phyloP scores from a whole-genome alignment of 208 protist species.

The Endotrypanum monterogeii region DNA sequence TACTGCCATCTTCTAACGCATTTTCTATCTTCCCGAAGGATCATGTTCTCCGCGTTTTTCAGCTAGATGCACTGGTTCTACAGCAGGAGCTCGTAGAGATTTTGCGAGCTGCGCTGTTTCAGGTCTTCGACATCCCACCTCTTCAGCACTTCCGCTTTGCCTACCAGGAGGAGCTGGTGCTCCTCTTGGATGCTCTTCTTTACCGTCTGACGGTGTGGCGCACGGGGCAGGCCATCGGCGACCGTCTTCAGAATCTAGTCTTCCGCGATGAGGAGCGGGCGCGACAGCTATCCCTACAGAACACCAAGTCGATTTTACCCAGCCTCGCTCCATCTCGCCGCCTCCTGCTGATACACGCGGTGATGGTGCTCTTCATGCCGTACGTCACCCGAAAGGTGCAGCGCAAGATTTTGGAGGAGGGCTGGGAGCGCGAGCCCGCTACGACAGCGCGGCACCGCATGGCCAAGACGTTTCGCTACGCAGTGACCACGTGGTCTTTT shows the following conservation, averaged over 20 bases:
- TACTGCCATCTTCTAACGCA: constrained; percentile 58
- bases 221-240: constrained; percentile 70
- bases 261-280: constrained; percentile 79
- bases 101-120: constrained; percentile 60
- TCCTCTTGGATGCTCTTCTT: constrained; percentile 64
- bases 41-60: constrained; percentile 81
- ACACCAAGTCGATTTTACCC: constrained; percentile 54
- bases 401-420: constrained; percentile 67
- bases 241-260: constrained; percentile 86
- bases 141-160: constrained; percentile 72
- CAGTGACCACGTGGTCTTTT: constrained; percentile 48
- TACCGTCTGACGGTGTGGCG: constrained; percentile 80
- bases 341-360: constrained; percentile 68
- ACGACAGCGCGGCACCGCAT: constrained; percentile 34
- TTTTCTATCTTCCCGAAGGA: constrained; percentile 80
- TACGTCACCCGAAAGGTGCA: constrained; percentile 82
- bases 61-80: constrained; percentile 69
- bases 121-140: constrained; percentile 66
- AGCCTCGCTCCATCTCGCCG: constrained; percentile 64
- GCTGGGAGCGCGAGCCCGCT: constrained; percentile 61
- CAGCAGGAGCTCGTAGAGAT: constrained; percentile 85
- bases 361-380: constrained; percentile 73
- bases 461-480: constrained; percentile 51
- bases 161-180: constrained; percentile 81
- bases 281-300: constrained; percentile 39